Evolutionary conservation across 192 early-diverging fungal species (phyloP).

Genomic region (Linnemannia schmuckeri): DNA sequence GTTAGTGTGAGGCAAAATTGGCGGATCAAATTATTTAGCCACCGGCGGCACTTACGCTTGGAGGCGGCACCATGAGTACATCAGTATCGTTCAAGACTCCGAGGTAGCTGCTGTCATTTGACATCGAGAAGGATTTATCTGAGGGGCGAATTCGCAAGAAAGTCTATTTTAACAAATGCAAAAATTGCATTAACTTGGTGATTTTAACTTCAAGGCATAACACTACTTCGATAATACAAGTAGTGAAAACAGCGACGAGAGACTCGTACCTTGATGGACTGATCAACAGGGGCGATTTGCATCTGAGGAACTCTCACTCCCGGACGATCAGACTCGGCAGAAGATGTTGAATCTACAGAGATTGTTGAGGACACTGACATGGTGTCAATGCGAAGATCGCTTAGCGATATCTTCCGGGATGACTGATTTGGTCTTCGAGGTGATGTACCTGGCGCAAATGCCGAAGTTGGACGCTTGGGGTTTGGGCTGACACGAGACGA

Average conservation of each 20-base stretch:
- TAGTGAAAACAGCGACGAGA: background rate
- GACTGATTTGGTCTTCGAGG: slow-evolving; percentile 1
- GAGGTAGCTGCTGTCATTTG: slow-evolving; percentile 40
- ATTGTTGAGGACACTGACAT: background rate
- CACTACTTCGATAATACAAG: background rate
- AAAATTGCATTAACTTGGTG: background rate
- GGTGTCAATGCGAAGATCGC: slow-evolving; percentile 9
- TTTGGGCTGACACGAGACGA: background rate
- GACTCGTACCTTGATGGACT: background rate
- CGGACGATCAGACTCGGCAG: background rate
- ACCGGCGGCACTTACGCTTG: background rate
- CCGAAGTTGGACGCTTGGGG: background rate
- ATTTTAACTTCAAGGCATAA: background rate
- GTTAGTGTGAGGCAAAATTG: slow-evolving; percentile 19
- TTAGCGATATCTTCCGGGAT: slow-evolving; percentile 1
- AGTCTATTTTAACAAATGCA: slow-evolving; percentile 14
- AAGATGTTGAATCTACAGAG: slow-evolving; percentile 1
- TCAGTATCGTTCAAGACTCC: slow-evolving; percentile 53
- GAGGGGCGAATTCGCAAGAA: slow-evolving; percentile 27
- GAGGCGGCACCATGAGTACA: slow-evolving; percentile 61
- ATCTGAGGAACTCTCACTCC: background rate
- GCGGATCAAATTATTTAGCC: background rate
- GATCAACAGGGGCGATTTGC: background rate
- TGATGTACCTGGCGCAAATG: slow-evolving; percentile 4
- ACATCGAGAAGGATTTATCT: background rate